A percentile compares a stretch with the other conserved stretches of the same genome.
Conservation (phyloP, 1,284 basidiomycete genomes). For the Cerioporus squamosus region DNA sequence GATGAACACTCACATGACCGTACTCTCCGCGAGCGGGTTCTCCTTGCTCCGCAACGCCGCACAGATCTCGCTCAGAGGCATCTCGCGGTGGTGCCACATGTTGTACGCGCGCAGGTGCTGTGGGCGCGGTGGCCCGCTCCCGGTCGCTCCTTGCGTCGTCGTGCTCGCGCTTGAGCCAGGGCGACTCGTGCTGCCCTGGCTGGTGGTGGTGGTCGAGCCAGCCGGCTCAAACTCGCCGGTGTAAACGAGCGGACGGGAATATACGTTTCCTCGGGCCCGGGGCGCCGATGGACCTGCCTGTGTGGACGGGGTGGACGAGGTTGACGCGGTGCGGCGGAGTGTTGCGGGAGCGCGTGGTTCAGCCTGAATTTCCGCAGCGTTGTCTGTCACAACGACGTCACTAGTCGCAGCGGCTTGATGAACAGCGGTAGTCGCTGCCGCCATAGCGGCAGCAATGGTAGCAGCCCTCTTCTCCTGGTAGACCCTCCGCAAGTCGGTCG, state of each 20-base stretch:
- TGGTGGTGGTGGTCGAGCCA: background rate
- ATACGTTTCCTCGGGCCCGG: no score
- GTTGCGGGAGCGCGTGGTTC: background rate
- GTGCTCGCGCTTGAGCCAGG: background rate
- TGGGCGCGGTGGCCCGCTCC: constrained; percentile 31
- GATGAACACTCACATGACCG: constrained; percentile 55
- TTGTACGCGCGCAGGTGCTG: constrained; percentile 60
- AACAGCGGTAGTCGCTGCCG: background rate
- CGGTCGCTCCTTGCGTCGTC: background rate
- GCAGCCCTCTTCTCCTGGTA: constrained; percentile 7
- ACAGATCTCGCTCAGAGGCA: constrained; percentile 55
- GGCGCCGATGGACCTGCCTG: no score
- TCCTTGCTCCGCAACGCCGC: constrained; percentile 41
- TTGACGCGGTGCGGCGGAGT: background rate
- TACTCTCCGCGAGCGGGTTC: constrained; percentile 53
- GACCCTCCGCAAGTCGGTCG: constrained; percentile 31
- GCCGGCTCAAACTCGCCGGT: background rate
- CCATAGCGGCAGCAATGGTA: background rate
- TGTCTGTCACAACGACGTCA: no score
- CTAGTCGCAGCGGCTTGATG: background rate
- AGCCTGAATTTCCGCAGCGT: no score
- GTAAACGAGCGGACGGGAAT: background rate
- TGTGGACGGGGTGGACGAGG: background rate
- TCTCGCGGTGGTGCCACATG: constrained; percentile 52
- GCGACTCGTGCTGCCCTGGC: background rate